phyloP scores from a whole-genome alignment of 768 basidiomycete genomes.

The Tephrocybe sp. region DNA sequence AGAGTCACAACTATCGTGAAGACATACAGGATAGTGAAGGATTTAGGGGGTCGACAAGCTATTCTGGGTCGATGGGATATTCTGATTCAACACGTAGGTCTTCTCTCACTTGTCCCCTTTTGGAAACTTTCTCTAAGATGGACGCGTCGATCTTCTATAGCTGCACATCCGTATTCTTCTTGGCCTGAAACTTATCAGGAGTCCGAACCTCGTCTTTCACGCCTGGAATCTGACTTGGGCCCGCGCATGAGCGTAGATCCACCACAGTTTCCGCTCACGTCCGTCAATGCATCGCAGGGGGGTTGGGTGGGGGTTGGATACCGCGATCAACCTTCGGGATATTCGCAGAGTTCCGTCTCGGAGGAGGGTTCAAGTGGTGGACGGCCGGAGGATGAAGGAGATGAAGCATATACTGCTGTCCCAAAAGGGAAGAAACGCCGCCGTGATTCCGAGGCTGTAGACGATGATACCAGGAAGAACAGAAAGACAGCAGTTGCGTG shows the following conservation, averaged over 20 bases:
- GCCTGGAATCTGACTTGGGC: slow-evolving; percentile 5
- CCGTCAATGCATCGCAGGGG: slow-evolving; percentile 13
- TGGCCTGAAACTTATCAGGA: slow-evolving; percentile 6
- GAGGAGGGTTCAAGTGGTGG: slow-evolving; percentile 21
- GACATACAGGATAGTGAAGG: slow-evolving; percentile 9
- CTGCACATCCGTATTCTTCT: slow-evolving; percentile 1
- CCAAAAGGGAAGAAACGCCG: slow-evolving; percentile 30
- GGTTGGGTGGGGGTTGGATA: slow-evolving; percentile 8
- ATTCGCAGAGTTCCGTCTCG: slow-evolving; percentile 20
- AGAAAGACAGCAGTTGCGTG: slow-evolving; percentile 67
- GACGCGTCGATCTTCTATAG: slow-evolving; percentile 1
- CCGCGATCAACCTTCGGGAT: slow-evolving; percentile 13
- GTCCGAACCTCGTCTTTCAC: neutral
- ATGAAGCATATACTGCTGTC: slow-evolving; percentile 19
- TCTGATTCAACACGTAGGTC: slow-evolving; percentile 14
- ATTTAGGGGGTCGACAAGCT: slow-evolving; percentile 11
- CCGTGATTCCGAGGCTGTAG: slow-evolving; percentile 25
- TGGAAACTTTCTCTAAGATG: slow-evolving; percentile 3
- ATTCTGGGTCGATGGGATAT: slow-evolving; percentile 8
- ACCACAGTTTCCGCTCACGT: slow-evolving; percentile 9
- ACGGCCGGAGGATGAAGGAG: slow-evolving; percentile 22
- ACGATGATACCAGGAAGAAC: slow-evolving; percentile 25
- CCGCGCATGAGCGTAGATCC: slow-evolving; percentile 6
- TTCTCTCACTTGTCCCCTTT: neutral
- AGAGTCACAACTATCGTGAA: slow-evolving; percentile 9